Conservation (phyloP, 352 stramenopile genomes). For the Pythium rishiriense region DNA sequence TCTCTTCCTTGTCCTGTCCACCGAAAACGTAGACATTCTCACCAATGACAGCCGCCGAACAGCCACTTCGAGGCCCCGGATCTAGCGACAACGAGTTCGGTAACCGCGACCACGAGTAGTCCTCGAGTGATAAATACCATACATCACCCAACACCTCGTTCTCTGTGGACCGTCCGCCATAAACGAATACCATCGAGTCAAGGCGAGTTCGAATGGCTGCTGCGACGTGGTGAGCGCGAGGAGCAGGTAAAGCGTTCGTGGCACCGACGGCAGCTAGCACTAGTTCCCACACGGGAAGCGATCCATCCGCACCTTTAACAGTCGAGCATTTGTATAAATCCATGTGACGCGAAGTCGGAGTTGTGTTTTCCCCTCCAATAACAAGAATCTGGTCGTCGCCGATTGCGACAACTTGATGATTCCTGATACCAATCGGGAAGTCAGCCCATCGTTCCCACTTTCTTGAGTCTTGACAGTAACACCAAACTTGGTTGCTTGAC, state of each 20-base stretch:
- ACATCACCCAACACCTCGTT: constrained; percentile 73
- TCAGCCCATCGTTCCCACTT: constrained; percentile 78
- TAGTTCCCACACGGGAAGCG: constrained; percentile 71
- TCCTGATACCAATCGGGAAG: constrained; percentile 77
- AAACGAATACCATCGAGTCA: constrained; percentile 83
- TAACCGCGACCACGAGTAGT: constrained; percentile 78
- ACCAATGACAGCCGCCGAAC: constrained; percentile 67
- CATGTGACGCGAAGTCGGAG: constrained; percentile 76
- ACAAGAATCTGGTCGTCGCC: constrained; percentile 77
- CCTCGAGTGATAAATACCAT: constrained; percentile 83
- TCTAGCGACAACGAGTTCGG: constrained; percentile 75
- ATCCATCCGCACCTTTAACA: constrained; percentile 54
- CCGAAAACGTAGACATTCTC: constrained; percentile 86
- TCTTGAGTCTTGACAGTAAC: constrained; percentile 51
- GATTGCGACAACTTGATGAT: constrained; percentile 76
- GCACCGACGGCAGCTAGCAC: constrained; percentile 68
- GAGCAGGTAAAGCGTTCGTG: constrained; percentile 56
- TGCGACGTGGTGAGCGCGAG: constrained; percentile 72
- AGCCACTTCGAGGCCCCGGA: constrained; percentile 69
- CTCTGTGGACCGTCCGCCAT: constrained; percentile 73
- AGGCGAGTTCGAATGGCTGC: constrained; percentile 69
- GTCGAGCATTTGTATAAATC: constrained; percentile 83
- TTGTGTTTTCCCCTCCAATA: constrained; percentile 76
- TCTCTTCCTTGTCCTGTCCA: constrained; percentile 79
- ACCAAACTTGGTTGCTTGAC: constrained; percentile 66